A percentile compares a stretch with the other conserved stretches of the same genome.
Evolutionary conservation across 768 basidiomycete species (phyloP).

Genomic region (Podaxis sp.): DNA sequence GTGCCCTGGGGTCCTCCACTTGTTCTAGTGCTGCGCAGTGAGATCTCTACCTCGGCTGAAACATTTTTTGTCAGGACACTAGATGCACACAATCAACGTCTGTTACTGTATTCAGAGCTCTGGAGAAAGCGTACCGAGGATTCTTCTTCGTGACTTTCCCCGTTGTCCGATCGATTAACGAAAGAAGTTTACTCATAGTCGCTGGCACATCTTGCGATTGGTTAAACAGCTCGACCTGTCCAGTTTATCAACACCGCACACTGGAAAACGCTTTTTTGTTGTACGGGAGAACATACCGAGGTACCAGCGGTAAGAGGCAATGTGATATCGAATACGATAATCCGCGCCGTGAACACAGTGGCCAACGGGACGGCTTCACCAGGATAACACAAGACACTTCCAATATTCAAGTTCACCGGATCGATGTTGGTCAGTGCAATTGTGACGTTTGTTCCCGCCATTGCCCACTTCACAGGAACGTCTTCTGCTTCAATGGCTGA

Average conservation of each 20-base stretch:
- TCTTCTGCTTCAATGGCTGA: constrained; percentile 86
- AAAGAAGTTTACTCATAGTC: constrained; percentile 74
- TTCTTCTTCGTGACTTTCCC: constrained; percentile 72
- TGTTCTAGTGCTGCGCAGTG: constrained; percentile 54
- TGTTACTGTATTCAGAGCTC: not conserved
- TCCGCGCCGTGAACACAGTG: constrained; percentile 74
- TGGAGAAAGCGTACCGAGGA: constrained; percentile 54
- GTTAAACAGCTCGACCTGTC: constrained; percentile 88
- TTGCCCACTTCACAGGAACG: constrained; percentile 75
- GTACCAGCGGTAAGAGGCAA: constrained; percentile 86
- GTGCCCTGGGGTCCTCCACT: constrained; percentile 55
- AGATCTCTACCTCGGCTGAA: constrained; percentile 85
- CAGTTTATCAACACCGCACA: not conserved
- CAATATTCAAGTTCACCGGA: constrained; percentile 79
- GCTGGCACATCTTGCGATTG: constrained; percentile 93
- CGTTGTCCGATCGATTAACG: constrained; percentile 71
- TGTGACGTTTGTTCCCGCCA: constrained; percentile 87
- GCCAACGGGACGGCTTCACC: constrained; percentile 71
- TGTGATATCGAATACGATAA: constrained; percentile 91
- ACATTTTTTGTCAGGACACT: constrained; percentile 83
- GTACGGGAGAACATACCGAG: constrained; percentile 47
- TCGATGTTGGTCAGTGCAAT: constrained; percentile 82
- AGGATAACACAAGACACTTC: constrained; percentile 82
- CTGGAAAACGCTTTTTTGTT: not conserved
- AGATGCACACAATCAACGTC: not conserved